Base-by-base conservation (phyloP, 208 protist genomes). In the Leishmania guyanensis region DNA sequence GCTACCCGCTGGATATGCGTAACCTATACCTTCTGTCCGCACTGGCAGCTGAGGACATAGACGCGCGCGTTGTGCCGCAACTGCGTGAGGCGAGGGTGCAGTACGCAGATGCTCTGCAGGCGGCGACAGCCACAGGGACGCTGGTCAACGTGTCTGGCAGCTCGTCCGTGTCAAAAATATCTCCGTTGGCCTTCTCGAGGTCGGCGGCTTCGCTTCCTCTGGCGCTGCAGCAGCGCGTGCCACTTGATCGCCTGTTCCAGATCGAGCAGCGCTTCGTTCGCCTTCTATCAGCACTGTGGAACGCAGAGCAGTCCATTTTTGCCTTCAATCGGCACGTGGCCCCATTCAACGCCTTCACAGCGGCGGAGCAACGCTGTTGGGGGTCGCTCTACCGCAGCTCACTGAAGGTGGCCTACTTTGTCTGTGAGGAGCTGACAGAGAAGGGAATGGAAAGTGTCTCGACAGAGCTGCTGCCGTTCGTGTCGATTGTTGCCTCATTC, bases 1-100 rank as follows among this genome's bases (percentile, higher is more conserved):
- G 71, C 56, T 96, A 93, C 75, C 83, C 85, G 53, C 75, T 94
- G 51, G 91, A 96, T 83, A 92, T 93, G 84, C 89, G 81, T 39
- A 88, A 92, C 76, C 77, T 93, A n/a, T 93, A 94, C 83, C 71
- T 94, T 51, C 65, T 87, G 29, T 91, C 93, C 5, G 84, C 89
- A 12, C 79, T 94, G 33, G 93, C 91, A 4, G 79, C 81, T 22
- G 89, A 91, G 78, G 90, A 96, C 73, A 84, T 85, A 5, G 84
- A 90, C 72, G 79, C 80, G 9, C 65, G 69, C 36, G 71, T 94
- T 48, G 65, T 88, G 14, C 89, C 87, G 17, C 77, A 86, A 17
- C 74, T 93, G 43, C 78, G 78, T 10, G 82, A 83, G 16, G 36
- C 85, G 17, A 77, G 88, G 51, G 51, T 26, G 6, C 80, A 88